Conservation (phyloP, 768 basidiomycete species). For the Termitomyces bulborhizus region DNA sequence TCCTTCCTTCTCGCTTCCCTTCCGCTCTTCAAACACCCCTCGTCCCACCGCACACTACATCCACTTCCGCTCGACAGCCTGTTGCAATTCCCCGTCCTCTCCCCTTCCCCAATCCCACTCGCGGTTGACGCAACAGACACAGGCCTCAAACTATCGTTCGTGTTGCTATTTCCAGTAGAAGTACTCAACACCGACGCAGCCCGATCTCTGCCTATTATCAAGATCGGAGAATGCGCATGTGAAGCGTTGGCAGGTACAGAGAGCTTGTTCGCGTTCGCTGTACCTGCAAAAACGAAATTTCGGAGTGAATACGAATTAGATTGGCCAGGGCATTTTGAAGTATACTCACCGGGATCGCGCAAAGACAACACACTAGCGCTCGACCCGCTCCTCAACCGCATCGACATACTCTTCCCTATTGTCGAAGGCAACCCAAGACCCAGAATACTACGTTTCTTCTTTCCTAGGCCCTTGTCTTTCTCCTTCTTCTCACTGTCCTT, state of each 20-base stretch:
- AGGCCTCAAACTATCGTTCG: slow-evolving; percentile 30
- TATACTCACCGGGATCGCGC: no score
- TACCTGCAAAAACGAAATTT: background rate
- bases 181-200: background rate
- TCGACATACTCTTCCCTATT: slow-evolving; percentile 24
- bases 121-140: background rate
- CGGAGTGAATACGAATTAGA: no score
- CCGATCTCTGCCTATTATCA: background rate
- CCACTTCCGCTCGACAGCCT: slow-evolving; percentile 24
- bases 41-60: slow-evolving; percentile 47
- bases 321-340: no score
- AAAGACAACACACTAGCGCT: slow-evolving; percentile 16
- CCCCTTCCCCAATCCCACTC: background rate
- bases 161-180: background rate
- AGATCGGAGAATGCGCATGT: background rate
- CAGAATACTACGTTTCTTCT: slow-evolving; percentile 58
- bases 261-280: slow-evolving; percentile 16
- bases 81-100: background rate
- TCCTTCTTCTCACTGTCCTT: slow-evolving; percentile 5
- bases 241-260: slow-evolving; percentile 27
- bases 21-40: slow-evolving; percentile 36
- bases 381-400: slow-evolving; percentile 34
- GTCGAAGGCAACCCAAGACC: slow-evolving; percentile 59
- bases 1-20: slow-evolving; percentile 31
- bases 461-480: slow-evolving; percentile 32